These are phyloP conservation scores for Cladophialophora yegresii DNA, from an alignment of 2,329 filamentous ascomycete genomes.

Conservation along the genomic window DNA sequence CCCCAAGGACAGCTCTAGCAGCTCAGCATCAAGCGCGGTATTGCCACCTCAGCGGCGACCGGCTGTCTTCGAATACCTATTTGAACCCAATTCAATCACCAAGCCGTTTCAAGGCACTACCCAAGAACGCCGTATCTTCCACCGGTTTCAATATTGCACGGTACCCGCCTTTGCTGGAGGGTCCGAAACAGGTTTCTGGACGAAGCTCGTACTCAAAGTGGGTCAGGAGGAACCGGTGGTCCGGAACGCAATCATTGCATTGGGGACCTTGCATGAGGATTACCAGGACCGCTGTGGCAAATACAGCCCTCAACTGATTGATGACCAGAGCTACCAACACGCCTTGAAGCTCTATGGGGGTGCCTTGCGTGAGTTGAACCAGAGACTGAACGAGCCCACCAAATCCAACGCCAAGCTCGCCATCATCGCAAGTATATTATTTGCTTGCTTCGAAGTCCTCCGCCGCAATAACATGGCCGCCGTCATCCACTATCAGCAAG, in stretches of 20 bases:
- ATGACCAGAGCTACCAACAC: slow-evolving; percentile 53
- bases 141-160: slow-evolving; percentile 63
- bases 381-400: slow-evolving; percentile 46
- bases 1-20: slow-evolving; percentile 41
- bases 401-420: slow-evolving; percentile 54
- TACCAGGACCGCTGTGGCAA: slow-evolving; percentile 37
- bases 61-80: slow-evolving; percentile 23
- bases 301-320: slow-evolving; percentile 44
- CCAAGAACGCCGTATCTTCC: slow-evolving; percentile 62
- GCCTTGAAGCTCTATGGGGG: slow-evolving; percentile 63
- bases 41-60: slow-evolving; percentile 24
- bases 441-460: slow-evolving; percentile 64
- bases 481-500: slow-evolving; percentile 36
- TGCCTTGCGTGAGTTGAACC: slow-evolving; percentile 56
- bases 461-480: slow-evolving; percentile 39
- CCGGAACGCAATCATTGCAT: slow-evolving; percentile 65
- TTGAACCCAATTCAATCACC: slow-evolving; percentile 36
- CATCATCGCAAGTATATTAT: slow-evolving; percentile 66
- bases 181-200: slow-evolving; percentile 69
- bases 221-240: slow-evolving; percentile 64
- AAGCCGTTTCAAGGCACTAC: slow-evolving; percentile 53
- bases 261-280: slow-evolving; percentile 65
- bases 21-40: slow-evolving; percentile 17
- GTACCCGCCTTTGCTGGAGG: slow-evolving; percentile 66
- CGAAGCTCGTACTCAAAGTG: slow-evolving; percentile 62